These are phyloP conservation scores for Pochonia chlamydosporia DNA, from an alignment of 2,329 filamentous ascomycete genomes.

Conservation along the genomic window DNA sequence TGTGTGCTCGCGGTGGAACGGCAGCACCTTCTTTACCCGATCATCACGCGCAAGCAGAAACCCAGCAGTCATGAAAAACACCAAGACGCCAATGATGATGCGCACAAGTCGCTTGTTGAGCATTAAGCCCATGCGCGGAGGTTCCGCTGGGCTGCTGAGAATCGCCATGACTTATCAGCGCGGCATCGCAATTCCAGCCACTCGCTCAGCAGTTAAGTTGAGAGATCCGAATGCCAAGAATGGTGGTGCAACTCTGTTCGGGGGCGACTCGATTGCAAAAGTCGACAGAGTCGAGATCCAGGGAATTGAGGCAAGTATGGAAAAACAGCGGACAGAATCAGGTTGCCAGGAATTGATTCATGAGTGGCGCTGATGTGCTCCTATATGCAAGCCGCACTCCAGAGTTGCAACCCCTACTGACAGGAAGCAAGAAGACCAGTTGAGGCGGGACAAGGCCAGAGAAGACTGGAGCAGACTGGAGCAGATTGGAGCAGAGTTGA, in stretches of 20 bases:
- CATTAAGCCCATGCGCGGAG: constrained; percentile 12
- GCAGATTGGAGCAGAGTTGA: too few relatives aligned
- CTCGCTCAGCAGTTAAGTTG: not conserved
- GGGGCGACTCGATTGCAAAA: not conserved
- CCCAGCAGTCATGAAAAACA: constrained; percentile 15
- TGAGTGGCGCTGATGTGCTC: too few relatives aligned
- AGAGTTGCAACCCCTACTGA: too few relatives aligned
- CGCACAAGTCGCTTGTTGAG: constrained; percentile 27
- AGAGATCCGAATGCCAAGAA: not conserved
- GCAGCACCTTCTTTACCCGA: not conserved
- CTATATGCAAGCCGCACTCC: too few relatives aligned
- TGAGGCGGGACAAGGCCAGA: too few relatives aligned
- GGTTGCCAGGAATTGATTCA: too few relatives aligned
- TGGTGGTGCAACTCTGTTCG: not conserved
- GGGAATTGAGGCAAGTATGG: too few relatives aligned
- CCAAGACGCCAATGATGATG: constrained; percentile 18
- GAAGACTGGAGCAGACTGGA: too few relatives aligned
- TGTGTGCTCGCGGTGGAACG: constrained; percentile 17
- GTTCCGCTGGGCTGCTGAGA: constrained; percentile 3
- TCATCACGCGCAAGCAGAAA: not conserved
- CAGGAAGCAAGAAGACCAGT: too few relatives aligned
- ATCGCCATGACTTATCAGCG: constrained; percentile 4
- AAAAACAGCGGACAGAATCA: too few relatives aligned
- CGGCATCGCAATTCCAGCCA: constrained; percentile 1
- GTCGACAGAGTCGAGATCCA: too few relatives aligned